phyloP scores from a whole-genome alignment of 202 grass and related monocot genomes.

The Zoysia matrella region DNA sequence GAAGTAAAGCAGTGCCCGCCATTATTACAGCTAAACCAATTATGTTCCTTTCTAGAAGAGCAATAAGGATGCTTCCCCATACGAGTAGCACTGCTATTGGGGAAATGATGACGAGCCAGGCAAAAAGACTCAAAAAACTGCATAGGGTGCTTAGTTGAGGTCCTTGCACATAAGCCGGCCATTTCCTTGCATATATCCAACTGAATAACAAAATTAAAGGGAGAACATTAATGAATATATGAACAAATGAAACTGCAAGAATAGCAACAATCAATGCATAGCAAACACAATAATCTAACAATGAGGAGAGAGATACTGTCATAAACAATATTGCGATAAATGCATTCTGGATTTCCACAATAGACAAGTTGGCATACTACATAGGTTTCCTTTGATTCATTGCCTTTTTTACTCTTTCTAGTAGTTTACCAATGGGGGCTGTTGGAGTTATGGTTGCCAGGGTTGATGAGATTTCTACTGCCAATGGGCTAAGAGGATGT shows the following conservation, averaged over 20 bases:
- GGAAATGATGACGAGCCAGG: slow-evolving; percentile 86
- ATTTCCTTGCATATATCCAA: slow-evolving; percentile 99
- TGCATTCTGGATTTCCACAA: slow-evolving; percentile 3
- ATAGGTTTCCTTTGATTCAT: no score
- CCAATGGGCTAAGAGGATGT: no score
- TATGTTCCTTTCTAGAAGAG: slow-evolving; percentile 89
- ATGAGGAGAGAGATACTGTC: not conserved
- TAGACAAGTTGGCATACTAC: no score
- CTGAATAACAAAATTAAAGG: slow-evolving; percentile 57
- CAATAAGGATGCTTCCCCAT: slow-evolving; percentile 87
- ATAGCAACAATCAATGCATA: slow-evolving; percentile 13
- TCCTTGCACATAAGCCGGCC: slow-evolving; percentile 85
- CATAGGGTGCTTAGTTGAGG: slow-evolving; percentile 74
- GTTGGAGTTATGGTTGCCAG: not conserved
- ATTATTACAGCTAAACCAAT: slow-evolving; percentile 98
- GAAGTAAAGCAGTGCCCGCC: slow-evolving; percentile 83
- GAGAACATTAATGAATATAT: slow-evolving; percentile 36
- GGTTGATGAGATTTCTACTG: no score
- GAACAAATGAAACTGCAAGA: not conserved
- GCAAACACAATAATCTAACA: slow-evolving; percentile 32
- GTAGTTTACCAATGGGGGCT: not conserved
- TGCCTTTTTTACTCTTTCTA: no score
- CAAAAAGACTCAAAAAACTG: slow-evolving; percentile 70
- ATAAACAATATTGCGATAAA: not conserved
- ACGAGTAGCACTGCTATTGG: slow-evolving; percentile 70